Conservation (phyloP, 1,284 basidiomycete genomes). For the Ustilago esculenta region DNA sequence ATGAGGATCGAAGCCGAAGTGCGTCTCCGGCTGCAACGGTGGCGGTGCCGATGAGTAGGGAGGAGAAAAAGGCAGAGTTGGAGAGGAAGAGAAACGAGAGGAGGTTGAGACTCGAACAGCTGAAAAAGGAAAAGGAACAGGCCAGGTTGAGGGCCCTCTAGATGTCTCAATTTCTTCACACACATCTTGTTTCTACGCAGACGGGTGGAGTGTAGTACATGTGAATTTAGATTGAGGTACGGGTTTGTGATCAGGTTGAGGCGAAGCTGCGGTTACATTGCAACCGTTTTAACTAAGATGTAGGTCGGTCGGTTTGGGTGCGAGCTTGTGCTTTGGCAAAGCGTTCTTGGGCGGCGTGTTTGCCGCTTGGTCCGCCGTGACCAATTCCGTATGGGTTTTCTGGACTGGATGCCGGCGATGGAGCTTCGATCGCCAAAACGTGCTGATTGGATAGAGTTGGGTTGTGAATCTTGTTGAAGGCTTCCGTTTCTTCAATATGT, state of each 20-base stretch:
- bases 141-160: conserved; percentile 31
- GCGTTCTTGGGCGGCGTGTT: conserved; percentile 22
- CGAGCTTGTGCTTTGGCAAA: conserved; percentile 13
- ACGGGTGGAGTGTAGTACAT: not conserved
- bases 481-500: conserved; percentile 8
- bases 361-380: conserved; percentile 47
- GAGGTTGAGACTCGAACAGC: conserved; percentile 39
- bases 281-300: too few relatives aligned
- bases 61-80: conserved; percentile 57
- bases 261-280: too few relatives aligned
- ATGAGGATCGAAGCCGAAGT: not conserved
- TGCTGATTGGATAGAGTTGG: too few relatives aligned
- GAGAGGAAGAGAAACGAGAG: conserved; percentile 55
- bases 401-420: not conserved
- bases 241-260: not conserved
- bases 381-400: conserved; percentile 23
- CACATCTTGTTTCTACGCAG: too few relatives aligned
- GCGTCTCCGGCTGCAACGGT: conserved; percentile 14
- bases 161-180: too few relatives aligned
- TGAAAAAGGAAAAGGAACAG: conserved; percentile 51
- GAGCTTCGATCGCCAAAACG: not conserved
- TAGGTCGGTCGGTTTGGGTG: not conserved
- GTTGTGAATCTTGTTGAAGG: too few relatives aligned
- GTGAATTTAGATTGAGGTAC: too few relatives aligned
- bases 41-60: conserved; percentile 43